These are phyloP conservation scores for Mortierella sp. DNA, from an alignment of 371 early-diverging fungal genomes.

Conservation along the genomic window DNA sequence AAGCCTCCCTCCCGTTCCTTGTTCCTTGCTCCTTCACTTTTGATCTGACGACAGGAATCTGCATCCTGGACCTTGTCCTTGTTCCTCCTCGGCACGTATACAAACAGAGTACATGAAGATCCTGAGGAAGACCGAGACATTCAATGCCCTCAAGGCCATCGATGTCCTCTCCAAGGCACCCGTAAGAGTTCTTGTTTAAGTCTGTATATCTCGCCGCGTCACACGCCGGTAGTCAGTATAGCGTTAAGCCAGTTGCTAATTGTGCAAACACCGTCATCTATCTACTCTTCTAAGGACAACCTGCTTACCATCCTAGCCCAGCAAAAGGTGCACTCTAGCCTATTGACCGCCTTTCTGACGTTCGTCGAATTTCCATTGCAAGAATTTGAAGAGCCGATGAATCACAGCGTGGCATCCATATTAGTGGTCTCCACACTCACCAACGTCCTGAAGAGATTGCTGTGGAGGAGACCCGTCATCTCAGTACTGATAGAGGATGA, in stretches of 20 bases:
- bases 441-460: constrained; percentile 41
- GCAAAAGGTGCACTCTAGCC: constrained; percentile 31
- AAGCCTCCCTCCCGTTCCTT: background rate
- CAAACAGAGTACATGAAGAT: constrained; percentile 43
- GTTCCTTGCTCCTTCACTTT: background rate
- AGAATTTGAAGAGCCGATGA: constrained; percentile 35
- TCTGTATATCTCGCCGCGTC: too few relatives aligned
- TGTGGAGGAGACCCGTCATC: constrained; percentile 52
- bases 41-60: background rate
- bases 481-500: constrained; percentile 38
- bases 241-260: too few relatives aligned
- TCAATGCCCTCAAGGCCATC: constrained; percentile 45
- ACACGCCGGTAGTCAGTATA: too few relatives aligned
- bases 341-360: constrained; percentile 36
- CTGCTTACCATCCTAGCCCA: constrained; percentile 32
- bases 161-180: constrained; percentile 49
- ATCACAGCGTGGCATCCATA: constrained; percentile 46
- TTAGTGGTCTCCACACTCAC: constrained; percentile 47
- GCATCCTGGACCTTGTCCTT: background rate
- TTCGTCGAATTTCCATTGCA: constrained; percentile 51
- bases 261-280: too few relatives aligned
- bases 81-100: too few relatives aligned
- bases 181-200: constrained; percentile 26
- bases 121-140: constrained; percentile 36
- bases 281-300: constrained; percentile 25